Evolutionary conservation across 805 yeast genomes (phyloP).

Genomic region (Danielozyma ontarioensis): DNA sequence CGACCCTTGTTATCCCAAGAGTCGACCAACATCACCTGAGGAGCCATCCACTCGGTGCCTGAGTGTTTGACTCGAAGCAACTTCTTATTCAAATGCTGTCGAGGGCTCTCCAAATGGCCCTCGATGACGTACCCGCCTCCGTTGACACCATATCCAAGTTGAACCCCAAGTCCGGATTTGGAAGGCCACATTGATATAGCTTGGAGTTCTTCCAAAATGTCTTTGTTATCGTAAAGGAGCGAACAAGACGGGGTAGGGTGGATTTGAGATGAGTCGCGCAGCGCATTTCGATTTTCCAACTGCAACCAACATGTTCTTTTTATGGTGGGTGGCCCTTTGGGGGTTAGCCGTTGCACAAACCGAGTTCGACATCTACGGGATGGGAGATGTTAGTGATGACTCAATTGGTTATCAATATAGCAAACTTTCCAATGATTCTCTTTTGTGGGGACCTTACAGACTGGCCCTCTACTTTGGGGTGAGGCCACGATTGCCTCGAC

Average conservation of each 20-base stretch:
- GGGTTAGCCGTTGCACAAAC: constrained; percentile 6
- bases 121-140: too few species aligned
- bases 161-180: constrained; percentile 10
- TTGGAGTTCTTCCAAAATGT: too few species aligned
- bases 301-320: constrained; percentile 1
- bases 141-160: constrained; percentile 12
- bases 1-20: too few species aligned
- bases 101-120: too few species aligned
- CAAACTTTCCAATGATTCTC: constrained; percentile 15
- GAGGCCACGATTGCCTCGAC: constrained; percentile 73
- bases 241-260: too few species aligned
- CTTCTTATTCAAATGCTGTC: too few species aligned
- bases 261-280: background rate
- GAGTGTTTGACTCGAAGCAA: too few species aligned
- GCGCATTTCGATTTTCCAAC: background rate
- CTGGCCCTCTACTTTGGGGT: constrained; percentile 83
- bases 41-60: too few species aligned
- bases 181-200: constrained; percentile 18
- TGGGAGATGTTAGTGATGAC: constrained; percentile 7
- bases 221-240: too few species aligned
- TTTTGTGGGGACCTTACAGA: constrained; percentile 88
- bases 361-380: constrained; percentile 14
- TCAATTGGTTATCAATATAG: constrained; percentile 6
- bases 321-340: constrained; percentile 1
- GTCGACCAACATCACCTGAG: too few species aligned